Base-by-base conservation (phyloP, 2,329 filamentous ascomycete species). In the Neopestalotiopsis clavispora region DNA sequence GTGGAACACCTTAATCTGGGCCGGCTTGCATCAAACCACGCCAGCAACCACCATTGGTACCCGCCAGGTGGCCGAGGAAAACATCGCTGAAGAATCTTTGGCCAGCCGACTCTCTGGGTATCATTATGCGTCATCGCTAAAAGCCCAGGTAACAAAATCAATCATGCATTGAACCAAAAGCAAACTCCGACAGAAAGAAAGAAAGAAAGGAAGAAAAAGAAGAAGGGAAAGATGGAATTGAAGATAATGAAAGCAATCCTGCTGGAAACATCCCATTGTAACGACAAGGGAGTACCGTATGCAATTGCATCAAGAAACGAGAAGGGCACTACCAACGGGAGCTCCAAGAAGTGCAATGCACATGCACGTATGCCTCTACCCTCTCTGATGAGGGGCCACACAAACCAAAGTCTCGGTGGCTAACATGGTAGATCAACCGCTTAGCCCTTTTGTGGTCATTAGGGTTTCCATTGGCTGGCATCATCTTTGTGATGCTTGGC, bases 111-210 rank as follows among this genome's bases (percentile, higher is more conserved):
- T 57, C 17, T 66, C 64, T 23, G 60, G 52, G 58, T 58, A 66
- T 34, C 17, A 9, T 2, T 3, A 75, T 75, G 7, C 34, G 5
- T 30, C 59, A 72, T 56, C 38, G 63, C 49, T 28, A 68, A 3
- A 45, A 52, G 7, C 17, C 7, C 66, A 0, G 3, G 45, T 20
- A 49, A 49, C 42, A n/a, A 49, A 49, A 49, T 7, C 6, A 38
- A 38, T 38, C 34, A 38, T 38, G 34, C 34, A 10, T 38, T 10
- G 10, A 38, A 38, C 10, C 34, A 38, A 38, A 38, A 38, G 6
- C 6, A 7, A 38, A 7, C 34, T 10, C 34, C 34, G 10, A 38
- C 34, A 10, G 17, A 49, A 49, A 49, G 13, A 49, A 49, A n/a
- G 17, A n/a, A 49, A 14, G 12, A 14, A 49, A 49, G 42, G 17